Evolutionary conservation across 106 monocot genomes (phyloP), one percentile per base, ranked within the genome.

Genomic region (Hemerocallis citrina): DNA sequence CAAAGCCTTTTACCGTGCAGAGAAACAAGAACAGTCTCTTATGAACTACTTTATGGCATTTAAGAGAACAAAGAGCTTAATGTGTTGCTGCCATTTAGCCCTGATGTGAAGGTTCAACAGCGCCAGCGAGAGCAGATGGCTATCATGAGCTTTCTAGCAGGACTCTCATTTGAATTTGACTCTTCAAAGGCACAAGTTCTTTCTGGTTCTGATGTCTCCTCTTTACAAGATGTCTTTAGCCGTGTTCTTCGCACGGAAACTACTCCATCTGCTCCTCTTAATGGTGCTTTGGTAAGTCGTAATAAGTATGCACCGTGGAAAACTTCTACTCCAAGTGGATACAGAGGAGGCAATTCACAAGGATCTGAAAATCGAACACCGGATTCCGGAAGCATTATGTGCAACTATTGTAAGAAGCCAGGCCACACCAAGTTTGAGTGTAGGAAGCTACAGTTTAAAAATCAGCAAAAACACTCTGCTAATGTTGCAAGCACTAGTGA

Each of bases 161-260:
- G 62, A 8, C 30, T 62, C 3, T 1, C 43, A 10, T 30, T 14
- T 29, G 62, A 62, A 28, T 44, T 28, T 62, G 62, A 62, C 13
- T 41, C 43, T 25, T 11, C 62, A 13, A 62, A 62, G n/a, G 25
- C 62, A 41, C 43, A 62, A 17, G 46, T 62, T 46, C 30, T 62
- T 7, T 43, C 62, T 28, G 39, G 44, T 30, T 62, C 62, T 3
- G 42, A 43, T 14, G 7, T 62, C 25, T 62, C 44, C 45, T 62
- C 62, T 29, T 27, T 62, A 16, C 62, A 62, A 44, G 25, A 62
- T 14, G 30, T 30, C 5, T 62, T 62, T 39, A 62, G 27, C 7
- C 1, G 62, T 3, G 41, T 45, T 0, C 15, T 62, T 3, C 7
- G 62, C 5, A 62, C 62, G 5, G 11, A 62, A 21, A 62, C 0